Evolutionary conservation across 495 filamentous ascomycete genomes (phyloP).

Genomic region (Podospora fimiseda): DNA sequence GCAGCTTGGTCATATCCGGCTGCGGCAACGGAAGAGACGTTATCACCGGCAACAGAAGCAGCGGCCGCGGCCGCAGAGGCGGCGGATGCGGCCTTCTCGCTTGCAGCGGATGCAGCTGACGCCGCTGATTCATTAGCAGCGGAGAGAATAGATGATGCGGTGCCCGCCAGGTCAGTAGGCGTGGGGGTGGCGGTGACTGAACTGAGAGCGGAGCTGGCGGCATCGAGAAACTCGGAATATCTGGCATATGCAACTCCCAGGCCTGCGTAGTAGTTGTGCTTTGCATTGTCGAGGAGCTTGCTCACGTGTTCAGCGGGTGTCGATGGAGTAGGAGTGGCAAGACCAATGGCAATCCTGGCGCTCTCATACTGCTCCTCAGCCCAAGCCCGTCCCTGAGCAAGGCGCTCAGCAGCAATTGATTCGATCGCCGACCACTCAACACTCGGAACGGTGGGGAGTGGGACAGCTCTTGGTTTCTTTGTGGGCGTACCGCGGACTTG

Average conservation of each 20-base stretch:
- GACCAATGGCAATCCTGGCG: slow-evolving; percentile 51
- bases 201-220: slow-evolving; percentile 56
- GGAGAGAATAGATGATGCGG: slow-evolving; percentile 32
- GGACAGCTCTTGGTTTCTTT: slow-evolving; percentile 24
- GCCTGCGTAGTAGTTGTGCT: slow-evolving; percentile 69
- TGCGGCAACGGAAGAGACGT: slow-evolving; percentile 27
- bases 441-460: slow-evolving; percentile 18
- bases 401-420: slow-evolving; percentile 57
- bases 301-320: slow-evolving; percentile 37
- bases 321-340: slow-evolving; percentile 47
- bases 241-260: slow-evolving; percentile 70
- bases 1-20: slow-evolving; percentile 19
- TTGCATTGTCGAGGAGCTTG: slow-evolving; percentile 55
- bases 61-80: slow-evolving; percentile 23
- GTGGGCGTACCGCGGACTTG: slow-evolving; percentile 41
- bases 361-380: slow-evolving; percentile 61
- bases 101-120: slow-evolving; percentile 27
- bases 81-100: slow-evolving; percentile 22
- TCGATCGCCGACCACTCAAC: slow-evolving; percentile 37
- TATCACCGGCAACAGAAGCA: slow-evolving; percentile 21
- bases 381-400: slow-evolving; percentile 55
- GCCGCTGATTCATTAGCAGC: slow-evolving; percentile 27
- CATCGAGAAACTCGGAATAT: slow-evolving; percentile 64
- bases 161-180: slow-evolving; percentile 37
- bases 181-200: slow-evolving; percentile 45